Evolutionary conservation across 768 basidiomycete species (phyloP), one percentile per base, ranked within the genome.

Genomic region (Mycena leptocephala): DNA sequence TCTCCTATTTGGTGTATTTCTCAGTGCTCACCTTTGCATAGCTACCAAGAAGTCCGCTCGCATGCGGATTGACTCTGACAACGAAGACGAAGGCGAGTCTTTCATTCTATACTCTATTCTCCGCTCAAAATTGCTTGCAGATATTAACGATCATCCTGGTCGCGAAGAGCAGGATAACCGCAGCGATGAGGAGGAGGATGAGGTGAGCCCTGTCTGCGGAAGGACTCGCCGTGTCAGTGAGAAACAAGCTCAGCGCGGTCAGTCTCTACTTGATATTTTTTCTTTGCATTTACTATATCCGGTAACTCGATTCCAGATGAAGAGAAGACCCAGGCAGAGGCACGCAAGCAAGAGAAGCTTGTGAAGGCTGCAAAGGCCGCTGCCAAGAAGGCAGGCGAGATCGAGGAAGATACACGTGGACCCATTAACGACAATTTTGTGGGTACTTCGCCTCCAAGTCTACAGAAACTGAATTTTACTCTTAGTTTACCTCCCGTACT

Each of bases 401-500:
- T n/a, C n/a, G n/a, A n/a, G n/a, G n/a, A n/a, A n/a, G n/a, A n/a
- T n/a, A n/a, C n/a, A n/a, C n/a, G n/a, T n/a, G n/a, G n/a, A n/a
- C n/a, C n/a, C n/a, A n/a, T n/a, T n/a, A n/a, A n/a, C n/a, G n/a
- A n/a, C n/a, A n/a, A n/a, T n/a, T n/a, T n/a, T n/a, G n/a, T n/a
- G n/a, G n/a, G n/a, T n/a, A n/a, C n/a, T n/a, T n/a, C n/a, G n/a
- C n/a, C n/a, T n/a, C n/a, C n/a, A n/a, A n/a, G n/a, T n/a, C n/a
- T n/a, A n/a, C n/a, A 11, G n/a, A n/a, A n/a, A n/a, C n/a, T n/a
- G n/a, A n/a, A n/a, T n/a, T n/a, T n/a, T n/a, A n/a, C 46, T 48
- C 28, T 14, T 35, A 71, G 70, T 72, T 61, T 51, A 64, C 70
- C 6, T 48, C 59, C 14, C 59, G 39, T 26, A 51, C 59, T 9